Conservation (phyloP, 352 stramenopile genomes). For the Globisporangium abappressorium region DNA sequence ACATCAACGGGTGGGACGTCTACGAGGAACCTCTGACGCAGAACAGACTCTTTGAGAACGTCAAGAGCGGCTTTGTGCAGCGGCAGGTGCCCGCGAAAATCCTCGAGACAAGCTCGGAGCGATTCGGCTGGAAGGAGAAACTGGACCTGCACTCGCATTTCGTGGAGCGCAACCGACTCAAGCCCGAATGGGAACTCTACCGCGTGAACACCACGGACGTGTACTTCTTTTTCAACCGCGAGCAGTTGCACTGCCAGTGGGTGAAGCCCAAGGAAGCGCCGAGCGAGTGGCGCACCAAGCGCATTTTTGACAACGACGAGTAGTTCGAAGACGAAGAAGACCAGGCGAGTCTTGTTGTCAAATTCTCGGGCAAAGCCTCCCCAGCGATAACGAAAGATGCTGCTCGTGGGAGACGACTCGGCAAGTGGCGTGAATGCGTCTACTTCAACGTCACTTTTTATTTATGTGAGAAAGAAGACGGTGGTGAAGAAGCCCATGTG, state of each 20-base stretch:
- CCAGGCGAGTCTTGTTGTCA: constrained; percentile 32
- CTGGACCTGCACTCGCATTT: constrained; percentile 40
- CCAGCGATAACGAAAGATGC: constrained; percentile 37
- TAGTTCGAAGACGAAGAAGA: constrained; percentile 52
- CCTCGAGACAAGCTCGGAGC: constrained; percentile 23
- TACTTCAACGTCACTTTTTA: constrained; percentile 61
- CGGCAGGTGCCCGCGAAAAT: constrained; percentile 52
- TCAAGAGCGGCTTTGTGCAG: constrained; percentile 57
- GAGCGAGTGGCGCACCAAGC: constrained; percentile 50
- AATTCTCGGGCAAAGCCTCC: constrained; percentile 40
- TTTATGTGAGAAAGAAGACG: constrained; percentile 24
- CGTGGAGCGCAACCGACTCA: constrained; percentile 46
- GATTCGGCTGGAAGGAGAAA: constrained; percentile 71
- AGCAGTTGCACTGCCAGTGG: constrained; percentile 55
- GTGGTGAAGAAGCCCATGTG: background rate
- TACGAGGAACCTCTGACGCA: constrained; percentile 52
- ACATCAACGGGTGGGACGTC: constrained; percentile 37
- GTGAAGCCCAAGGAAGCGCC: constrained; percentile 34
- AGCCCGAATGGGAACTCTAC: constrained; percentile 59
- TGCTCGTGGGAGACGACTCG: constrained; percentile 36
- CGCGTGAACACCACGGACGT: constrained; percentile 50
- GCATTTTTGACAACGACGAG: constrained; percentile 45
- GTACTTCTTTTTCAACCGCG: constrained; percentile 77
- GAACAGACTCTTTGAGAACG: constrained; percentile 67
- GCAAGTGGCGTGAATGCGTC: constrained; percentile 51